Percentiles rank a stretch among this genome's conserved stretches.
Evolutionary conservation across 768 basidiomycete species (phyloP).

Genomic region (Hygrocybe coccinea): DNA sequence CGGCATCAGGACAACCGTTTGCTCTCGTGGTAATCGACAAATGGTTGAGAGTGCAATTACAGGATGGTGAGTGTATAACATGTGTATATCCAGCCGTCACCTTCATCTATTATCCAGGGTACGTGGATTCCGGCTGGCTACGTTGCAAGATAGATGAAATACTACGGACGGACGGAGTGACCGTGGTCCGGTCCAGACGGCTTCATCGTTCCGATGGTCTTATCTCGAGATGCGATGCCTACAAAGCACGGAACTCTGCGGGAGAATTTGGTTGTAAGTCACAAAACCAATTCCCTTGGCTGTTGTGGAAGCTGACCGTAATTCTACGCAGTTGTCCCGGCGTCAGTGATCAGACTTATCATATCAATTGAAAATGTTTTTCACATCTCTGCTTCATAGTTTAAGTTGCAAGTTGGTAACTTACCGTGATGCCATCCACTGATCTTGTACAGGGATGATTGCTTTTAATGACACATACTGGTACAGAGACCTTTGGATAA

Average conservation of each 20-base stretch:
- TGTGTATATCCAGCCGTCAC: neutral
- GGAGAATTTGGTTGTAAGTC: constrained; percentile 1
- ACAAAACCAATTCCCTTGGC: no score
- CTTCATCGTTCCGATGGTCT: neutral
- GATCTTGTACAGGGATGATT: no score
- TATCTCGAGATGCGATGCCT: neutral
- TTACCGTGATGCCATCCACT: no score
- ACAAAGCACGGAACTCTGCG: neutral
- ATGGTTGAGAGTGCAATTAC: neutral
- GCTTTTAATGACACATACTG: no score
- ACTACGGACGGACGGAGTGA: neutral
- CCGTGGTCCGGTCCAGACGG: neutral
- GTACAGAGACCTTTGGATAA: no score
- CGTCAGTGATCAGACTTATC: neutral
- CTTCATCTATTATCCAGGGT: neutral
- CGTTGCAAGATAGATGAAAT: neutral
- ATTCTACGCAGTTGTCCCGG: no score
- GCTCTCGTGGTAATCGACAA: neutral
- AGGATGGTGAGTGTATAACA: neutral
- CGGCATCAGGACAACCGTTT: neutral
- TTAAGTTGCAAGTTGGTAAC: no score
- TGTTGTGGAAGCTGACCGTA: no score
- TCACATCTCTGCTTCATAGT: no score
- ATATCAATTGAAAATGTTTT: no score
- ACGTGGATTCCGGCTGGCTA: neutral